Percentiles rank a stretch among this genome's conserved stretches.
Conservation (phyloP, 2,329 filamentous ascomycete species). For the Blumeriella jaapii region DNA sequence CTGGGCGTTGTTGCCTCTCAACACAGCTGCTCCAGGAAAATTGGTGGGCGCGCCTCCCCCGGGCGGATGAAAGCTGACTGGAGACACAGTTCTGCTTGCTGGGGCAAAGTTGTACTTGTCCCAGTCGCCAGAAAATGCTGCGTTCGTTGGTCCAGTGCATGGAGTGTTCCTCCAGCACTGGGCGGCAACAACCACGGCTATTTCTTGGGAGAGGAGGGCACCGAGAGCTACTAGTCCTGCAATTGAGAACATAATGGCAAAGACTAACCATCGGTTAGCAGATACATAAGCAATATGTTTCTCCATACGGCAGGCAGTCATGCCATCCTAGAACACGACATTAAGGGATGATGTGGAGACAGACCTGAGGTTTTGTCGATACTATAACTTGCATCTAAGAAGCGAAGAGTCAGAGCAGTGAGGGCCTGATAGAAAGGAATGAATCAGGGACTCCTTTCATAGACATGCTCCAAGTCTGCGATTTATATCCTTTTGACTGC, state of each 20-base stretch:
- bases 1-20: constrained; percentile 35
- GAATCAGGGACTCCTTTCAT: neutral
- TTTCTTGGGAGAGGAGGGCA: constrained; percentile 3
- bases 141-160: constrained; percentile 34
- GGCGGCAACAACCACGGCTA: constrained; percentile 4
- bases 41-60: constrained; percentile 30
- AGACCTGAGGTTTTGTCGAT: neutral
- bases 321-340: neutral
- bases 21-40: constrained; percentile 12
- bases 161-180: constrained; percentile 43
- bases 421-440: neutral
- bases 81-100: constrained; percentile 36
- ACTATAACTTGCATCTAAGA: neutral
- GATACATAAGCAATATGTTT: neutral
- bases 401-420: neutral
- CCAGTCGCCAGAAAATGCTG: constrained; percentile 46
- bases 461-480: neutral
- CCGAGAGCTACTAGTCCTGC: constrained; percentile 3
- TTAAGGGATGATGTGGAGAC: neutral
- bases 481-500: neutral
- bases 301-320: too few species aligned
- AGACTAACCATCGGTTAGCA: constrained; percentile 2
- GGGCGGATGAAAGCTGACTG: constrained; percentile 22
- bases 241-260: constrained; percentile 6
- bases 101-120: constrained; percentile 47